Evolutionary conservation across 768 basidiomycete genomes (phyloP).

Genomic region (Tricholoma sp.): DNA sequence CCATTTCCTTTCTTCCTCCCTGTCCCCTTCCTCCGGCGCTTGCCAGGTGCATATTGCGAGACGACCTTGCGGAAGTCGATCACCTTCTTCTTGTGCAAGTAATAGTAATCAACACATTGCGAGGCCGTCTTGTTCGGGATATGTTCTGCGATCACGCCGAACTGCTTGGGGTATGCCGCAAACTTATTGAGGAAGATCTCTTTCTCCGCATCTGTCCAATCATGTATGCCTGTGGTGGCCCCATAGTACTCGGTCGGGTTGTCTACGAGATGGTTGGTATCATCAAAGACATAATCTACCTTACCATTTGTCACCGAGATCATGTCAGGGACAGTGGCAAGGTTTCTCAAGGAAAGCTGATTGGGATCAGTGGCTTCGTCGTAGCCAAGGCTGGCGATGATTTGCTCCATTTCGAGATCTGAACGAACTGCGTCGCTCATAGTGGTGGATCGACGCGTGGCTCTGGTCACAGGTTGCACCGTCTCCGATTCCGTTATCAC

Average conservation of each 20-base stretch:
- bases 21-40: constrained; percentile 54
- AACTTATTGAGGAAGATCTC: constrained; percentile 74
- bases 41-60: constrained; percentile 58
- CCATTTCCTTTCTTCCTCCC: constrained; percentile 81
- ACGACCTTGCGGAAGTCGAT: constrained; percentile 84
- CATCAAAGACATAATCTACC: constrained; percentile 67
- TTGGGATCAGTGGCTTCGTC: constrained; percentile 93
- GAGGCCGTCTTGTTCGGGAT: constrained; percentile 80
- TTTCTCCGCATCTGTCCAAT: constrained; percentile 88
- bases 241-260: constrained; percentile 78
- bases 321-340: constrained; percentile 91
- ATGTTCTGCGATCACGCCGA: constrained; percentile 81
- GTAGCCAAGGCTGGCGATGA: constrained; percentile 89
- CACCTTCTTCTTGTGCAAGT: constrained; percentile 84
- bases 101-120: constrained; percentile 92
- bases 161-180: constrained; percentile 87
- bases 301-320: constrained; percentile 59
- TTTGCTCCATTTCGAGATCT: constrained; percentile 95
- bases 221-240: constrained; percentile 64
- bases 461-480: constrained; percentile 42
- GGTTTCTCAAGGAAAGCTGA: constrained; percentile 78
- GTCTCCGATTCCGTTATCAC: constrained; percentile 34
- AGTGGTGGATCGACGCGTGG: constrained; percentile 65
- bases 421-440: constrained; percentile 89
- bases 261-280: constrained; percentile 76